These are phyloP conservation scores for Cucumis cinereus DNA, from an alignment of 306 rosid species.

Conservation along the genomic window DNA sequence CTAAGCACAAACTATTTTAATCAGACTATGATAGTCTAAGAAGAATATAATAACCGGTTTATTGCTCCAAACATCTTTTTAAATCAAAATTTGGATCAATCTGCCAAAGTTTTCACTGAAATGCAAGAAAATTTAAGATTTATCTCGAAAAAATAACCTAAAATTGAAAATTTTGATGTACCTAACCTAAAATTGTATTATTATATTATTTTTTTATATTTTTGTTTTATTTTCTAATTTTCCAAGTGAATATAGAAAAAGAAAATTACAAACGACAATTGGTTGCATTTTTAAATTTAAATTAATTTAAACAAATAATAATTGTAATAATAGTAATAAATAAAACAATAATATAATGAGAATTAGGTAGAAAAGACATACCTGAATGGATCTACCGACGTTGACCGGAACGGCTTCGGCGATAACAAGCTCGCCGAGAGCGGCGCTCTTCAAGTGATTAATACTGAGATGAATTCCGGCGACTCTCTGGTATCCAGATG, in stretches of 20 bases:
- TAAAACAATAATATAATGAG: too few species aligned
- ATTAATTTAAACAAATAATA: background rate
- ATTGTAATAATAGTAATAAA: too few species aligned
- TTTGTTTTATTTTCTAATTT: background rate
- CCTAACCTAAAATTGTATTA: too few species aligned
- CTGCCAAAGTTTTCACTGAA: too few species aligned
- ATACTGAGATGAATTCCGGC: conserved; percentile 91
- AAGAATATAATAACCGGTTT: too few species aligned
- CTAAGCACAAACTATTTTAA: too few species aligned
- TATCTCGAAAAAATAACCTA: too few species aligned
- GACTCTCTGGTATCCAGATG: conserved; percentile 62
- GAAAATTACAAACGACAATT: background rate
- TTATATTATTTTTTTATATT: background rate
- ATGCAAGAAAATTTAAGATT: too few species aligned
- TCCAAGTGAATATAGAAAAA: background rate
- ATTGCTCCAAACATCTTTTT: too few species aligned
- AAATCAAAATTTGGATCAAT: too few species aligned
- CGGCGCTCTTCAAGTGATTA: conserved; percentile 63
- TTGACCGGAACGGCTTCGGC: conserved; percentile 64
- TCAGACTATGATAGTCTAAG: too few species aligned
- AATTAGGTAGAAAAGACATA: background rate
- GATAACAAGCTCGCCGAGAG: conserved; percentile 46
- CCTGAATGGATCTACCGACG: conserved; percentile 74
- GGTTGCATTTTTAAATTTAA: background rate
- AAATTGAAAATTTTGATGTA: too few species aligned